Percentiles rank a stretch among this genome's conserved stretches.
Evolutionary conservation across 352 stramenopile species (phyloP).

Genomic region (Phytophthora parvispora): DNA sequence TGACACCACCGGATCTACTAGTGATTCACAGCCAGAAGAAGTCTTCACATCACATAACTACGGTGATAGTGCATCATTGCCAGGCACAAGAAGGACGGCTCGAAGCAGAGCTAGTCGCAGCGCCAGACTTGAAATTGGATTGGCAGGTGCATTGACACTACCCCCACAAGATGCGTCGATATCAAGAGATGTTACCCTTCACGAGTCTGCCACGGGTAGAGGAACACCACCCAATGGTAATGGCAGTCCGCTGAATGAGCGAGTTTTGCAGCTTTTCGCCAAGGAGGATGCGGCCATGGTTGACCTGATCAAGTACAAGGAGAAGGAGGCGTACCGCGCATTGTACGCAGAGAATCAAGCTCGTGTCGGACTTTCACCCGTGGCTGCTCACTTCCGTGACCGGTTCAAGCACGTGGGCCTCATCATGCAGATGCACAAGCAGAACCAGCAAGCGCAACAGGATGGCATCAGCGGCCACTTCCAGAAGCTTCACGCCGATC

Average conservation of each 20-base stretch:
- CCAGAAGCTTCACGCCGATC: slow-evolving; percentile 63
- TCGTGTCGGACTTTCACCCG: slow-evolving; percentile 50
- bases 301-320: slow-evolving; percentile 73
- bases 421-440: slow-evolving; percentile 54
- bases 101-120: slow-evolving; percentile 17
- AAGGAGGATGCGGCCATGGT: slow-evolving; percentile 67
- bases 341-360: slow-evolving; percentile 51
- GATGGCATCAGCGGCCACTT: slow-evolving; percentile 77
- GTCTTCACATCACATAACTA: slow-evolving; percentile 8
- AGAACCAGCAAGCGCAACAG: slow-evolving; percentile 31
- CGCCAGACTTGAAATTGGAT: slow-evolving; percentile 3
- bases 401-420: slow-evolving; percentile 73
- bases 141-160: not conserved
- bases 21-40: not conserved
- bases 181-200: slow-evolving; percentile 5
- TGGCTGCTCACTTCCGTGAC: slow-evolving; percentile 65
- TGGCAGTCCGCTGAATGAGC: slow-evolving; percentile 13
- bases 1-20: not conserved
- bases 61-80: not conserved
- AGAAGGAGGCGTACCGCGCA: slow-evolving; percentile 52
- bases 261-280: slow-evolving; percentile 60
- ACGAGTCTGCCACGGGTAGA: slow-evolving; percentile 14
- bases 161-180: not conserved
- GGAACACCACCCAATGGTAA: not conserved
- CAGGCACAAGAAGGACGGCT: slow-evolving; percentile 11